Conservation (phyloP, 495 filamentous ascomycete genomes). For the Aspergillus hancockii region DNA sequence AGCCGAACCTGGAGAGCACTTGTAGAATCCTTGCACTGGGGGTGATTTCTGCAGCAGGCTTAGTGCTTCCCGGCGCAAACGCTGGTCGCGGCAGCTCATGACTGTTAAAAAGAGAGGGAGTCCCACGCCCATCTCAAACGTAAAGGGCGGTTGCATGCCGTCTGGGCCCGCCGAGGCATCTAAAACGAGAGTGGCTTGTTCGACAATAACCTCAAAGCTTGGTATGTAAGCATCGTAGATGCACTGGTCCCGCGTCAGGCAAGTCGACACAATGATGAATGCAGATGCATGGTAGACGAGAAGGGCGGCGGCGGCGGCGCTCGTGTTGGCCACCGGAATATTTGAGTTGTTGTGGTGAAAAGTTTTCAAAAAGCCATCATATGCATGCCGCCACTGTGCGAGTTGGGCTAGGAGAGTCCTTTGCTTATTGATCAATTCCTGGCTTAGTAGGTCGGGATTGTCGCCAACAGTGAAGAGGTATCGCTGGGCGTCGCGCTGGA, state of each 20-base stretch:
- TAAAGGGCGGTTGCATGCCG: constrained; percentile 31
- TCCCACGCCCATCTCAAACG: constrained; percentile 32
- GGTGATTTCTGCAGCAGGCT: constrained; percentile 25
- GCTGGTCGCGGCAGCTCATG: constrained; percentile 31
- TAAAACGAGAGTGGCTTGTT: constrained; percentile 24
- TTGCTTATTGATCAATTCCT: constrained; percentile 13
- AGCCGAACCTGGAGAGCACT: constrained; percentile 3
- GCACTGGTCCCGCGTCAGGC: neutral
- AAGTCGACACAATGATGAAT: neutral
- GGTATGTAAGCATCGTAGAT: neutral
- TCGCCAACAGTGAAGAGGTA: constrained; percentile 5
- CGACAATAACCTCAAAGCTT: constrained; percentile 28
- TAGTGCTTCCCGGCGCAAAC: constrained; percentile 27
- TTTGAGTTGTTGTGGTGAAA: neutral
- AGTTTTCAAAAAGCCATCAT: neutral
- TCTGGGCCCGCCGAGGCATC: constrained; percentile 18
- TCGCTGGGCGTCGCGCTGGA: constrained; percentile 19
- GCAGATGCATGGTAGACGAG: constrained; percentile 2
- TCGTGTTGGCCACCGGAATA: neutral
- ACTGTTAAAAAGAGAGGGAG: constrained; percentile 28
- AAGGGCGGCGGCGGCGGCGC: constrained; percentile 6
- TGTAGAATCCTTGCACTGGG: constrained; percentile 29
- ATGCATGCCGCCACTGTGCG: neutral
- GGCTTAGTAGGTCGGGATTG: neutral
- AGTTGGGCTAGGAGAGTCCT: constrained; percentile 13